Conservation (phyloP, 2,329 filamentous ascomycete genomes). For the Neurospora sp. region DNA sequence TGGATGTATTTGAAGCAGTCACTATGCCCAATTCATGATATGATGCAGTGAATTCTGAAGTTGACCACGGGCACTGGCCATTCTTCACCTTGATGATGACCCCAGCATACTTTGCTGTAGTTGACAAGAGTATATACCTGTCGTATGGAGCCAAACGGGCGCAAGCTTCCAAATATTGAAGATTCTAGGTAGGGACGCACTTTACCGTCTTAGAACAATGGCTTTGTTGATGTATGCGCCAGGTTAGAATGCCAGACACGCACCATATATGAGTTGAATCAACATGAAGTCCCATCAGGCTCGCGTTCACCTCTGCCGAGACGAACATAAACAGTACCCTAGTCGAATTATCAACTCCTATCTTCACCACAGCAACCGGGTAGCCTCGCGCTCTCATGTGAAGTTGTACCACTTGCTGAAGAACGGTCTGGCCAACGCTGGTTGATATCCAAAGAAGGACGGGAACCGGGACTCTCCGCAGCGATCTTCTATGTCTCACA, state of each 20-base stretch:
- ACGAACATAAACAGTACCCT: background rate
- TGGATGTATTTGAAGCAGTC: background rate
- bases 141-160: background rate
- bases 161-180: background rate
- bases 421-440: background rate
- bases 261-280: background rate
- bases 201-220: background rate
- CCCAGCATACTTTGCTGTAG: background rate
- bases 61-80: background rate
- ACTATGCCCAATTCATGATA: background rate
- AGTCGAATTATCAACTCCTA: background rate
- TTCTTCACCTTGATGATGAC: background rate
- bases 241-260: background rate
- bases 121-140: background rate
- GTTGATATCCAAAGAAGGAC: background rate
- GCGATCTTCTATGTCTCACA: background rate
- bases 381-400: background rate
- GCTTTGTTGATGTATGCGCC: background rate
- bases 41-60: background rate
- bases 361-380: background rate
- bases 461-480: background rate
- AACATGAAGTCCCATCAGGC: background rate
- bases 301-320: background rate
- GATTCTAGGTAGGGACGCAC: background rate
- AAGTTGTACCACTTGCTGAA: background rate